Percentiles rank a stretch among this genome's conserved stretches.
Evolutionary conservation across 202 grass and related monocot genomes (phyloP).

Genomic region (Schoenoplectus triqueter): DNA sequence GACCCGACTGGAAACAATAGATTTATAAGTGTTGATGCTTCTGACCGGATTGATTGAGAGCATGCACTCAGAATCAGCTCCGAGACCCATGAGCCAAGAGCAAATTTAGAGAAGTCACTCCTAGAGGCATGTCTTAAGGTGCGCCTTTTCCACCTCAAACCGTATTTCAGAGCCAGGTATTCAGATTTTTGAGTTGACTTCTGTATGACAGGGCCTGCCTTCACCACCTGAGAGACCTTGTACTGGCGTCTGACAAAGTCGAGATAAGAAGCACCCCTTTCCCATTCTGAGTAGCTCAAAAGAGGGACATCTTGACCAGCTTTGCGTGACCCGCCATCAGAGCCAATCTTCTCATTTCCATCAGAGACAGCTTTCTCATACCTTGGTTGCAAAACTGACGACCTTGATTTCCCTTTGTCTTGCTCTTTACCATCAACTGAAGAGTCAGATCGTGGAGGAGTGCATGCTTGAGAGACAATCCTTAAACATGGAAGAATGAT

Average conservation of each 20-base stretch:
- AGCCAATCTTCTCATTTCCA: constrained; percentile 52
- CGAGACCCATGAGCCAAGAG: constrained; percentile 91
- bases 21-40: constrained; percentile 87
- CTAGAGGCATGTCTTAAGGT: constrained; percentile 75
- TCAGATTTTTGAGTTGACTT: constrained; percentile 56
- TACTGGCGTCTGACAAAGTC: constrained; percentile 97
- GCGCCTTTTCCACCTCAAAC: constrained; percentile 83
- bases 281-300: constrained; percentile 95
- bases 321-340: constrained; percentile 42
- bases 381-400: constrained; percentile 54
- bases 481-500: constrained; percentile 97
- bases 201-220: constrained; percentile 57
- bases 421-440: constrained; percentile 62
- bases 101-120: constrained; percentile 88
- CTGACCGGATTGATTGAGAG: constrained; percentile 96
- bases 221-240: constrained; percentile 77
- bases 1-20: constrained; percentile 88
- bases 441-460: constrained; percentile 82
- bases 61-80: constrained; percentile 97
- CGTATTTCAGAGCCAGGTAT: constrained; percentile 82
- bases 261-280: constrained; percentile 90
- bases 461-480: constrained; percentile 98
- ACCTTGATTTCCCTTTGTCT: constrained; percentile 65
- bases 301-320: constrained; percentile 76
- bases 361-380: constrained; percentile 65